Conservation (phyloP, 2,329 filamentous ascomycete genomes). For the Botrytis byssoidea region DNA sequence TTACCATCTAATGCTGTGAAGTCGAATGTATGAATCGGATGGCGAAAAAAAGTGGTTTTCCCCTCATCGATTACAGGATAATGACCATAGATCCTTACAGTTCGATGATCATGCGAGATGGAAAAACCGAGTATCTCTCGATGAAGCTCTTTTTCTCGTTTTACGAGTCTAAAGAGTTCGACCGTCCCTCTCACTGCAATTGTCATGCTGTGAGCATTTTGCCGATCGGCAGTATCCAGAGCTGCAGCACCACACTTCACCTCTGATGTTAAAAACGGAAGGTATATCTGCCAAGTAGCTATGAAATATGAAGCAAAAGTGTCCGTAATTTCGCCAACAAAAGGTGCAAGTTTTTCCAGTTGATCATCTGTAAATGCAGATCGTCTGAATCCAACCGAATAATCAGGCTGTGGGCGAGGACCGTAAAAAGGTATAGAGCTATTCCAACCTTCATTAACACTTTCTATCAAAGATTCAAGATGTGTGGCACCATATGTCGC, state of each 20-base stretch:
- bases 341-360: conserved; percentile 43
- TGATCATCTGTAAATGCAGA: conserved; percentile 45
- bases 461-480: conserved; percentile 41
- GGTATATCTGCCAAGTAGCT: conserved; percentile 43
- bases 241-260: conserved; percentile 45
- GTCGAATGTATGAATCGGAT: conserved; percentile 34
- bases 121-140: conserved; percentile 47
- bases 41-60: conserved; percentile 34
- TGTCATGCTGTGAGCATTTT: conserved; percentile 44
- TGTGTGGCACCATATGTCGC: conserved; percentile 18
- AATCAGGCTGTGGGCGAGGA: conserved; percentile 43
- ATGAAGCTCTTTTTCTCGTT: conserved; percentile 27
- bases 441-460: conserved; percentile 45
- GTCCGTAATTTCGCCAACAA: conserved; percentile 43
- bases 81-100: conserved; percentile 39
- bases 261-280: conserved; percentile 51
- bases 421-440: conserved; percentile 42
- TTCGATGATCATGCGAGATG: conserved; percentile 24
- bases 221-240: conserved; percentile 42
- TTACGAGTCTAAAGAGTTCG: conserved; percentile 33
- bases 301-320: too few relatives aligned
- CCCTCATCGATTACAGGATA: conserved; percentile 33
- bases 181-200: conserved; percentile 39
- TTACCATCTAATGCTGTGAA: conserved; percentile 33
- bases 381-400: conserved; percentile 44